phyloP scores from a whole-genome alignment of 371 early-diverging fungal species.

The Mortierella sp. region DNA sequence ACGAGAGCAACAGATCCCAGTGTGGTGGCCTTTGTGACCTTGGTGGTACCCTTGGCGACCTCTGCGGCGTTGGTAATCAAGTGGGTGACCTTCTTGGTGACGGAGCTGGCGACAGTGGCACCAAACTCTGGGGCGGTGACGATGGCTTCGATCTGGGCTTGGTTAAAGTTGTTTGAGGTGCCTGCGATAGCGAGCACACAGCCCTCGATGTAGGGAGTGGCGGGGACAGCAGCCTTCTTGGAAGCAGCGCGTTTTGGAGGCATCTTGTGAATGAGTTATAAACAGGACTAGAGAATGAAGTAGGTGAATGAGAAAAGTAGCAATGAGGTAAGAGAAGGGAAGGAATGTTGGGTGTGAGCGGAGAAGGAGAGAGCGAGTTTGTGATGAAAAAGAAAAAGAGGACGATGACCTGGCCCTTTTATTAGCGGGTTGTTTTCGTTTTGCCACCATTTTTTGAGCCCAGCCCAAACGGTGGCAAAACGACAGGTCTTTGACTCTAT shows the following conservation, averaged over 20 bases:
- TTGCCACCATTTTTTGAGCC: conserved; percentile 9
- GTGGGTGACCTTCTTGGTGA: conserved; percentile 54
- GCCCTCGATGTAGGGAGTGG: conserved; percentile 30
- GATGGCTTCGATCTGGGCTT: conserved; percentile 18
- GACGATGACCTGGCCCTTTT: background rate
- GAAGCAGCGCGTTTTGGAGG: conserved; percentile 51
- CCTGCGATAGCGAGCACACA: conserved; percentile 40
- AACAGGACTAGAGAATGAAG: background rate
- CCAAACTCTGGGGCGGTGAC: conserved; percentile 16
- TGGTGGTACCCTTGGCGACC: conserved; percentile 32
- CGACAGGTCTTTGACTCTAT: background rate
- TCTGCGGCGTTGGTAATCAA: conserved; percentile 52
- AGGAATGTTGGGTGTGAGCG: background rate
- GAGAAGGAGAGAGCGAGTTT: background rate
- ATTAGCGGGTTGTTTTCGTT: background rate
- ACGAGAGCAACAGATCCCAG: conserved; percentile 46
- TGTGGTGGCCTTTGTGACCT: conserved; percentile 39
- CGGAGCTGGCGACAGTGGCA: conserved; percentile 15
- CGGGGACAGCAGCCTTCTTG: conserved; percentile 15
- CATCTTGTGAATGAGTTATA: conserved; percentile 16
- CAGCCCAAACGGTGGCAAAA: background rate
- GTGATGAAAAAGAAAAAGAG: background rate
- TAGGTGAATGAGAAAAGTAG: background rate
- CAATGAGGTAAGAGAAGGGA: too few relatives aligned
- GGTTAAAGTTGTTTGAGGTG: conserved; percentile 11